Evolutionary conservation across 2,329 filamentous ascomycete species (phyloP).

Genomic region (Colletotrichum trifolii): DNA sequence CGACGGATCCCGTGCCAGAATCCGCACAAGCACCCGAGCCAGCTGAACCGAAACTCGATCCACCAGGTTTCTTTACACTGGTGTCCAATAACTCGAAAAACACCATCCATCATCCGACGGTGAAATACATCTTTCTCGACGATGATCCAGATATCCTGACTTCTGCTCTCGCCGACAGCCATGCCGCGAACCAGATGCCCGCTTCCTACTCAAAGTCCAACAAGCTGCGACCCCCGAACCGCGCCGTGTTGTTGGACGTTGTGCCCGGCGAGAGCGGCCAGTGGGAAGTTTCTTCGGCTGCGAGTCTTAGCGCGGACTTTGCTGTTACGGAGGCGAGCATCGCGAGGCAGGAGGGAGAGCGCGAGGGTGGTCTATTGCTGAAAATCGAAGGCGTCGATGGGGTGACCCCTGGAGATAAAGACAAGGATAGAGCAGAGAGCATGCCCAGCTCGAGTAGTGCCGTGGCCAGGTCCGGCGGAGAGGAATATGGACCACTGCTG

Average conservation of each 20-base stretch:
- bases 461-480: constrained; percentile 45
- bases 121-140: constrained; percentile 94
- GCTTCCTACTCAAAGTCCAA: constrained; percentile 31
- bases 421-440: constrained; percentile 23
- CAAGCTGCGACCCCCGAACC: constrained; percentile 33
- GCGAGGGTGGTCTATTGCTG: constrained; percentile 62
- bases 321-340: constrained; percentile 63
- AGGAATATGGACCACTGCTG: constrained; percentile 63
- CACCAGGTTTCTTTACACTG: constrained; percentile 75
- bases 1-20: not conserved
- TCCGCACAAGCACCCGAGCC: not conserved
- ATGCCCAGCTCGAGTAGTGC: constrained; percentile 44
- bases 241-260: constrained; percentile 64
- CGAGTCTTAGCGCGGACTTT: constrained; percentile 81
- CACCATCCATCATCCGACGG: constrained; percentile 83
- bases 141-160: constrained; percentile 86
- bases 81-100: constrained; percentile 80
- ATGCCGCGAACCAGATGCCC: constrained; percentile 39
- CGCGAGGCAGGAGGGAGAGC: constrained; percentile 52
- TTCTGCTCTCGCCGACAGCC: constrained; percentile 63
- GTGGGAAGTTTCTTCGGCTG: constrained; percentile 72
- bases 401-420: constrained; percentile 31
- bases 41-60: constrained; percentile 30
- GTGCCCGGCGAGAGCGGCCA: constrained; percentile 51
- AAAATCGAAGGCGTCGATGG: constrained; percentile 67